Conservation (phyloP, 768 basidiomycete species). For the Phylloporus scabripes region DNA sequence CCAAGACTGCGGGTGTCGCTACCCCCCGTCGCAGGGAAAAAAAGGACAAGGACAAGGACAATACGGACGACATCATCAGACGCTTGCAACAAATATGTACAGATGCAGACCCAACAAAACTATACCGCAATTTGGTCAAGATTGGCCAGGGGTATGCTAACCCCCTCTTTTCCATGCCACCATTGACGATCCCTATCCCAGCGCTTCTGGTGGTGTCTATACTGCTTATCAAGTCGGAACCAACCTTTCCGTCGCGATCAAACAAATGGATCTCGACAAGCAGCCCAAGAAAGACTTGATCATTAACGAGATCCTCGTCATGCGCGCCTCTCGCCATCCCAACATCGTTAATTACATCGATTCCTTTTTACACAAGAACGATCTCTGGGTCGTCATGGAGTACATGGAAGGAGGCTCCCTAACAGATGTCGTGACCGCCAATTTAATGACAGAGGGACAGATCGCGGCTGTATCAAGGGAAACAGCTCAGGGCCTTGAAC, state of each 20-base stretch:
- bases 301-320: constrained; percentile 99
- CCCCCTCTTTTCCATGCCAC: not conserved
- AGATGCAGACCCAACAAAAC: constrained; percentile 91
- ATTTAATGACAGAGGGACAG: constrained; percentile 96
- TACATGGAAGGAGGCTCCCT: constrained; percentile 97
- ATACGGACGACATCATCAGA: constrained; percentile 86
- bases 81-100: constrained; percentile 93
- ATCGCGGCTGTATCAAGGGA: constrained; percentile 96
- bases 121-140: constrained; percentile 91
- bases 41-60: constrained; percentile 69
- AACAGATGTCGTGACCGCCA: constrained; percentile 87
- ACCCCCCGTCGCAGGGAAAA: constrained; percentile 85
- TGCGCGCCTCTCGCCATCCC: constrained; percentile 94
- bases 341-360: constrained; percentile 99
- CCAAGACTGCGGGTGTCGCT: constrained; percentile 65
- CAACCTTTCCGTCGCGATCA: constrained; percentile 93
- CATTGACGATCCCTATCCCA: constrained; percentile 28
- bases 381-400: constrained; percentile 99
- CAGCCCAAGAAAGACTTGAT: constrained; percentile 99
- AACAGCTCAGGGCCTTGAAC: constrained; percentile 88
- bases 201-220: constrained; percentile 96
- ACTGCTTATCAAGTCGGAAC: constrained; percentile 97
- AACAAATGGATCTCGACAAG: constrained; percentile 99
- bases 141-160: constrained; percentile 90
- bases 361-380: constrained; percentile 95